Base-by-base conservation (phyloP, 148 eudicot genomes). In the Arbutus unedo region DNA sequence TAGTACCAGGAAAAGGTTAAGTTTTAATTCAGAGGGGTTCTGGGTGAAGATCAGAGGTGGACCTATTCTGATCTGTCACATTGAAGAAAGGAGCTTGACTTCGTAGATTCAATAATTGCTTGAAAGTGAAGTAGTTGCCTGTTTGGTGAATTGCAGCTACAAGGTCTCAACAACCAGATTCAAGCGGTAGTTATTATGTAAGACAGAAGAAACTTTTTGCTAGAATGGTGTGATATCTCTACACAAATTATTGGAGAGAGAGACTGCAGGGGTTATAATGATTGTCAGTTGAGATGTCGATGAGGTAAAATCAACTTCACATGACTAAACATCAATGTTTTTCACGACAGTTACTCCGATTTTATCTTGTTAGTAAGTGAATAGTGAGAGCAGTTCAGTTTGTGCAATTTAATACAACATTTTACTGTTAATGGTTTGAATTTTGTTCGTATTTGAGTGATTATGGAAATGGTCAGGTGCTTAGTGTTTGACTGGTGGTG, bases 181-280 rank as follows among this genome's bases (percentile, higher is more conserved):
- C 48, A 55, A 13, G 62, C 6, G 38, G 38, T 18, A 60, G 81
- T 54, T 68, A 82, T 76, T 77, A 64, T 77, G 48, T 31, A 19
- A 31, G 50, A 54, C 84, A 50, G 74, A 76, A 82, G 49, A 64
- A 31, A 41, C 31, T 43, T 16, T 25, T 59, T 25, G 48, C 25
- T 75, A 67, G 80, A 50, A 82, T 23, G 60, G 19, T 25, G 31
- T 64, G 59, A 78, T 54, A 21, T 53, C 68, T 68, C 59, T 38
- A 19, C 85, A 62, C 45, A 77, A 77, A 83, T 66, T 66, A 62
- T 55, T 83, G 41, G 62, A 5, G 84, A n/a, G 85, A 54, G 77
- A 54, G 47, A 25, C 15, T n/a, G 81, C 25, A 45, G 6, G 15
- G 56, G 47, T 8, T 62, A 41, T 6, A 60, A 49, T 16, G 43